These are phyloP conservation scores for Colletotrichum zoysiae DNA, from an alignment of 2,329 filamentous ascomycete species.

Conservation along the genomic window DNA sequence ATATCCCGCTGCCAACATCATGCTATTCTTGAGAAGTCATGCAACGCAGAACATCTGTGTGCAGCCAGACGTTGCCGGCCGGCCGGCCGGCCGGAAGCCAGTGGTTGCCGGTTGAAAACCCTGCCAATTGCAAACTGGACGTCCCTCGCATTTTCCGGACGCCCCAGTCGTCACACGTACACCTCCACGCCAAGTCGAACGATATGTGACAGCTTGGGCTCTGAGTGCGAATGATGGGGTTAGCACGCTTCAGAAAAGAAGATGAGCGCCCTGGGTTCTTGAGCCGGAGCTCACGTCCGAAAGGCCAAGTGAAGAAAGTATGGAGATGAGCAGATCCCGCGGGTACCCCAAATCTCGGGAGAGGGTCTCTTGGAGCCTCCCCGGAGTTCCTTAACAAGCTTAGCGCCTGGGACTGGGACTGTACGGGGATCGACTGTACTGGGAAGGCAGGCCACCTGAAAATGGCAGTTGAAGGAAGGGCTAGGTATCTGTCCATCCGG, in stretches of 20 bases:
- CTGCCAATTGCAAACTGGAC: too few relatives aligned
- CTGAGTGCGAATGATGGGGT: not conserved
- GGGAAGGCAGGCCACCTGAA: constrained; percentile 28
- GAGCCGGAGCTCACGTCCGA: constrained; percentile 23
- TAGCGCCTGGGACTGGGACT: constrained; percentile 22
- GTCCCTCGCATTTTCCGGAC: too few relatives aligned
- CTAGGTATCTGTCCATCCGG: not conserved
- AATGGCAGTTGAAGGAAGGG: constrained; percentile 26
- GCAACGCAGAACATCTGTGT: not conserved
- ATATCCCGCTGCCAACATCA: not conserved
- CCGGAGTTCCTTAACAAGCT: constrained; percentile 34
- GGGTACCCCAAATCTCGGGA: constrained; percentile 34
- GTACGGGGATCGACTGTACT: constrained; percentile 25
- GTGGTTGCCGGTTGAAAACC: not conserved
- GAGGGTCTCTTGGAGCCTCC: constrained; percentile 29
- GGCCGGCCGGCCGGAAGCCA: not conserved
- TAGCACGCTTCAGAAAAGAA: not conserved
- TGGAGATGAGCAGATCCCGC: constrained; percentile 32
- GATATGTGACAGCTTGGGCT: not conserved
- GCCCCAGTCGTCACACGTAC: not conserved
- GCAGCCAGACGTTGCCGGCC: not conserved
- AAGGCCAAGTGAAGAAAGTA: constrained; percentile 20
- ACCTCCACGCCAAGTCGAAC: constrained; percentile 18
- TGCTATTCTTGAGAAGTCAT: not conserved
- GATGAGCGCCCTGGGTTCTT: not conserved